Evolutionary conservation across 2,329 filamentous ascomycete genomes (phyloP).

Genomic region (Aspergillus chevalieri): DNA sequence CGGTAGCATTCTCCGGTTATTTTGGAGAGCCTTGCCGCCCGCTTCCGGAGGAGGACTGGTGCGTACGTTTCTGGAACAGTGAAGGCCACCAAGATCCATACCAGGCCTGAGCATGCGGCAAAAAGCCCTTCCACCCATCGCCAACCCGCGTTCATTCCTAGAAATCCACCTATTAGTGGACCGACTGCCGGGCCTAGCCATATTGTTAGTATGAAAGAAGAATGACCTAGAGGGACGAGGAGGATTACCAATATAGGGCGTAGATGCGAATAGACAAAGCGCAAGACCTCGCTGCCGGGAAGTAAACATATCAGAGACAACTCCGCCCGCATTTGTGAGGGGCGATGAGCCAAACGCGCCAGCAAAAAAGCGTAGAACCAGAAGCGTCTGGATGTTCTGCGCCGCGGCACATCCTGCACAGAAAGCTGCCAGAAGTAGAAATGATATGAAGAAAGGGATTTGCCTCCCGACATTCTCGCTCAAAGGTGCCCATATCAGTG

Average conservation of each 20-base stretch:
- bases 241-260: constrained; percentile 49
- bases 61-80: constrained; percentile 31
- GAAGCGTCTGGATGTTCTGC: constrained; percentile 40
- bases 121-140: constrained; percentile 59
- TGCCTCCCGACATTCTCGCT: constrained; percentile 21
- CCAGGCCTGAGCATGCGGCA: constrained; percentile 54
- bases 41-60: constrained; percentile 43
- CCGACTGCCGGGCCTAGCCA: constrained; percentile 50
- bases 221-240: neutral
- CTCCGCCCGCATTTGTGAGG: constrained; percentile 54
- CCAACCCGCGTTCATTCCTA: constrained; percentile 57
- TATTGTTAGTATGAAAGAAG: neutral
- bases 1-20: constrained; percentile 41
- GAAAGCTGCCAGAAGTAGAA: constrained; percentile 47
- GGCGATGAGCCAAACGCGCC: constrained; percentile 55
- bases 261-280: constrained; percentile 57
- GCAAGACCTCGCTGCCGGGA: constrained; percentile 49
- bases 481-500: constrained; percentile 30
- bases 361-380: constrained; percentile 60
- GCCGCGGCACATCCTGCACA: constrained; percentile 52
- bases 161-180: constrained; percentile 59
- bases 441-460: constrained; percentile 14
- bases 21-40: constrained; percentile 41
- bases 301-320: constrained; percentile 54
- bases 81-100: constrained; percentile 37